Base-by-base conservation (phyloP, 2,329 filamentous ascomycete genomes). In the Beauveria scarabaeidicola region DNA sequence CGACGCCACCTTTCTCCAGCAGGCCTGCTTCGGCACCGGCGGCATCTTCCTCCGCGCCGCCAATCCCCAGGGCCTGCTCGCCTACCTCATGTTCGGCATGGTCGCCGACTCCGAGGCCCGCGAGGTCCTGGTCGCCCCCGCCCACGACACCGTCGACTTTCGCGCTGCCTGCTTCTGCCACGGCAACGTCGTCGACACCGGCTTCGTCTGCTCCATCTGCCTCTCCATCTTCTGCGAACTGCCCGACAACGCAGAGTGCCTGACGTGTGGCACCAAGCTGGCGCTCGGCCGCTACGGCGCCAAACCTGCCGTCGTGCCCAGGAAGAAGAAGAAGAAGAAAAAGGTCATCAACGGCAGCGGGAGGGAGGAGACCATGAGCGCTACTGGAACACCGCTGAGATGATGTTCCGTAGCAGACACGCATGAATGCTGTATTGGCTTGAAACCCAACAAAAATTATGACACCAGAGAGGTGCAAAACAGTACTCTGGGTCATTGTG, bases 111-210 rank as follows among this genome's bases (percentile, higher is more conserved):
- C 75, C 50, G 75, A 78, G 59, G 78, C 78, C 43, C 76, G 80
- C 47, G 71, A 81, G 50, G 82, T 87, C 61, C 77, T 99, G 46
- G 81, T 96, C 46, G 78, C 88, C 5, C 92, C 94, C 0, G 90
- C 89, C 8, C 87, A 90, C 41, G 89, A 92, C 59, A 86, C 88
- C 48, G 91, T 99, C 47, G 95, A 99, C 74, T 99, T 99, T 72
- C 85, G 94, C 47, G 93, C 95, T n/a, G 94, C 94, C 3, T 99
- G 94, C 71, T 99, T 99, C 76, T 99, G 94, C 71, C 94, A 99
- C 74, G 82, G 93, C 54, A 85, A 84, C 40, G 91, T 97, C 21
- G 88, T 99, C 47, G 91, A 97, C 73, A 85, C 92, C 1, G 94
- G 92, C 9, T 99, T 90, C 70, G 93, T 99, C 41, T 99, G 94